phyloP scores from a whole-genome alignment of 2,329 filamentous ascomycete species.

The Colletotrichum phormii region DNA sequence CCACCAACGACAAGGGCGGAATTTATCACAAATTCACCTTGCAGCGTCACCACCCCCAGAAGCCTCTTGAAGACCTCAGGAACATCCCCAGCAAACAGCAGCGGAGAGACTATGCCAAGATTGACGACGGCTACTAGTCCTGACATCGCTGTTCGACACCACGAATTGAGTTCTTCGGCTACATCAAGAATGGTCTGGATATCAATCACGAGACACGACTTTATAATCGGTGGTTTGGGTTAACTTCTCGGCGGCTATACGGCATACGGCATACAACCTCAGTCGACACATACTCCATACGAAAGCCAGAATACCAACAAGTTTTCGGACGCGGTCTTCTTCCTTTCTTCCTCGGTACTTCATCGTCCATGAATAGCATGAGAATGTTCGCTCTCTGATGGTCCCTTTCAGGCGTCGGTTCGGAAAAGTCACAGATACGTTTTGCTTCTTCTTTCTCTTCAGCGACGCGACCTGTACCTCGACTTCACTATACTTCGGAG shows the following conservation, averaged over 20 bases:
- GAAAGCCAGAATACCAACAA: background rate
- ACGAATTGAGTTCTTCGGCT: too few relatives aligned
- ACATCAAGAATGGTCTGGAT: background rate
- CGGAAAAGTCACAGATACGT: background rate
- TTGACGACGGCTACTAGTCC: background rate
- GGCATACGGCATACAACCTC: background rate
- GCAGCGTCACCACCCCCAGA: background rate
- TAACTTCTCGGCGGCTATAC: background rate
- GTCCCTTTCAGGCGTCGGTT: background rate
- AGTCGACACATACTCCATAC: background rate
- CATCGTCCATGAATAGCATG: background rate
- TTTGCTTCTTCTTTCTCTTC: background rate
- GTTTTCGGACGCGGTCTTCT: background rate
- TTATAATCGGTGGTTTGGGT: background rate
- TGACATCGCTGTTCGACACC: background rate
- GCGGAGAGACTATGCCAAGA: background rate
- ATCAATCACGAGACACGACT: background rate
- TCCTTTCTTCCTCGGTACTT: background rate
- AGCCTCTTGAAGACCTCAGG: background rate
- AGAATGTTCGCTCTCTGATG: background rate
- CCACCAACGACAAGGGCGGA: constrained; percentile 38
- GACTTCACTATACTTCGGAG: background rate
- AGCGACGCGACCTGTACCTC: background rate
- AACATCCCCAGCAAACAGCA: background rate
- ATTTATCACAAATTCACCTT: constrained; percentile 31